Percentiles rank a stretch among this genome's conserved stretches.
phyloP scores from a whole-genome alignment of 768 basidiomycete species.

The Paxillus involutus region DNA sequence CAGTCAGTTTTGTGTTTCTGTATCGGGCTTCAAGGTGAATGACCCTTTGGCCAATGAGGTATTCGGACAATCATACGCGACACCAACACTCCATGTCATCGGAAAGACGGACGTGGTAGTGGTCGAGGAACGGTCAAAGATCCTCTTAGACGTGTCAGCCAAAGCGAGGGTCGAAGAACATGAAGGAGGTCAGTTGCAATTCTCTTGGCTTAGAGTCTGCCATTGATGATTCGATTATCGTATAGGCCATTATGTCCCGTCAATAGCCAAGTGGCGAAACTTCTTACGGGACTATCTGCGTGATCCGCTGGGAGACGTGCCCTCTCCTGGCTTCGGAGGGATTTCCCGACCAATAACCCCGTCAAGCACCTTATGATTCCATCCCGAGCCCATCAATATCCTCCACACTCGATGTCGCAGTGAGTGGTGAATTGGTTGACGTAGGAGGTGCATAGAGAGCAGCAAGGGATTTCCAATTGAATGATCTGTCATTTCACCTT shows the following conservation, averaged over 20 bases:
- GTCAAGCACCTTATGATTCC: too few relatives aligned
- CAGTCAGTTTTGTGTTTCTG: constrained; percentile 74
- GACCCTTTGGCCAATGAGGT: constrained; percentile 48
- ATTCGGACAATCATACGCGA: constrained; percentile 53
- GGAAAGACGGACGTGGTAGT: constrained; percentile 81
- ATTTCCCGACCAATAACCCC: constrained; percentile 34
- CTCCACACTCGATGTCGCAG: too few relatives aligned
- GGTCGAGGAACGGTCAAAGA: constrained; percentile 61
- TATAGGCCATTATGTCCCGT: constrained; percentile 82
- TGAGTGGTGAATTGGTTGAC: too few relatives aligned
- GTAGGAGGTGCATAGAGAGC: too few relatives aligned
- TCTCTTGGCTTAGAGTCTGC: neutral
- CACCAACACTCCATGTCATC: constrained; percentile 76
- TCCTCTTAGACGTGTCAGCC: constrained; percentile 52
- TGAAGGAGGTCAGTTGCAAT: constrained; percentile 63
- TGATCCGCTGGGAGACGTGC: constrained; percentile 46
- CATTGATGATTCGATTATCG: neutral
- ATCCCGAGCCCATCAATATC: too few relatives aligned
- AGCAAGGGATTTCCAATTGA: too few relatives aligned
- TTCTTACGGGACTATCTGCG: constrained; percentile 70
- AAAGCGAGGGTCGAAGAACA: constrained; percentile 72
- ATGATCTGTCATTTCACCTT: too few relatives aligned
- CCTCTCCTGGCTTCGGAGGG: constrained; percentile 40
- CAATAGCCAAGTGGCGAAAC: constrained; percentile 57
- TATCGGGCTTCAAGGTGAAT: constrained; percentile 64